phyloP scores from a whole-genome alignment of 176 grass and related monocot genomes.

The maize (Zea mays) region DNA sequence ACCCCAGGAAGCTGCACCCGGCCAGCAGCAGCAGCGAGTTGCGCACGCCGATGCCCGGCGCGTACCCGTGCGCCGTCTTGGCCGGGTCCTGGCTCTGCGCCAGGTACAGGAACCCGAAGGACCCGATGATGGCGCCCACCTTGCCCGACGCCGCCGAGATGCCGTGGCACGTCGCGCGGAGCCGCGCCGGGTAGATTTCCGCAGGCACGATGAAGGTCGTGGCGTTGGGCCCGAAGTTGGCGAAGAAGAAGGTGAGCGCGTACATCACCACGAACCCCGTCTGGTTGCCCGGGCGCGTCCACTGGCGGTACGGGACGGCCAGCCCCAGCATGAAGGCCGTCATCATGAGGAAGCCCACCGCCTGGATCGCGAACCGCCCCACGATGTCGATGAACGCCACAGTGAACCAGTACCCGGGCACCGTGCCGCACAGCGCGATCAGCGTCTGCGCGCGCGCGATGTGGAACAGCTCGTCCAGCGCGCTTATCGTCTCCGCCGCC shows the following conservation, averaged over 20 bases:
- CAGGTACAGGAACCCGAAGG: constrained; percentile 44
- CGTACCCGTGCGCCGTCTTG: constrained; percentile 35
- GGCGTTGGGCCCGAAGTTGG: constrained; percentile 81
- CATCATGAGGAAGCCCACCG: constrained; percentile 48
- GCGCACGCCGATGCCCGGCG: constrained; percentile 43
- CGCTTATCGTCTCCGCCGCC: constrained; percentile 42
- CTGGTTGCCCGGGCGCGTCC: constrained; percentile 21
- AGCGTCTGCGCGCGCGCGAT: constrained; percentile 55
- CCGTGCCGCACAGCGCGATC: constrained; percentile 52
- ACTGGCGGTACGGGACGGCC: constrained; percentile 39
- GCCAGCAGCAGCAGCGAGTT: constrained; percentile 49
- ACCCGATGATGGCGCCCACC: constrained; percentile 37
- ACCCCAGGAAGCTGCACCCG: constrained; percentile 33
- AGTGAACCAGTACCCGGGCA: constrained; percentile 57
- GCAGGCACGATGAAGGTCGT: constrained; percentile 86
- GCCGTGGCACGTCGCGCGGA: constrained; percentile 82
- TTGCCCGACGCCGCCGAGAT: constrained; percentile 60
- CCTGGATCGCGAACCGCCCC: constrained; percentile 47
- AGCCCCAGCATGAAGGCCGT: constrained; percentile 44
- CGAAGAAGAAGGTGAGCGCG: constrained; percentile 77
- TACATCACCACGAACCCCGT: constrained; percentile 59
- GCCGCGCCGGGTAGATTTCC: constrained; percentile 71
- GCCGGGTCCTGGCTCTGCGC: constrained; percentile 41
- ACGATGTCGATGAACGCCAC: constrained; percentile 48
- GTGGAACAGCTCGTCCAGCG: constrained; percentile 45